phyloP scores from a whole-genome alignment of 1,284 basidiomycete species.

The Lentinus polychrous region DNA sequence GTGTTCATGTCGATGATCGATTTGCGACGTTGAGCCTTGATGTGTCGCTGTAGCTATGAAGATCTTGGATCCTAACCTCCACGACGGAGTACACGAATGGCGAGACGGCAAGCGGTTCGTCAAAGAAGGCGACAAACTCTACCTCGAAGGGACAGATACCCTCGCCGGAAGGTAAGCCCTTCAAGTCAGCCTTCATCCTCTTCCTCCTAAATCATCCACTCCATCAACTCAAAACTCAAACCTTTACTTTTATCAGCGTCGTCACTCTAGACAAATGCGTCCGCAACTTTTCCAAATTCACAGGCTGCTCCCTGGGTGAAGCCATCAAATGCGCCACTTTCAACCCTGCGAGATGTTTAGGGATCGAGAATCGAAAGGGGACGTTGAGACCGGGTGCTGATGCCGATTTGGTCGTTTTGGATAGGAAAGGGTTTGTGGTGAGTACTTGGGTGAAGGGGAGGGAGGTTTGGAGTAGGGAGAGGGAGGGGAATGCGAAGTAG shows the following conservation, averaged over 20 bases:
- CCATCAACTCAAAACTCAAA: constrained; percentile 5
- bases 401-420: constrained; percentile 77
- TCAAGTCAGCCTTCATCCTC: constrained; percentile 11
- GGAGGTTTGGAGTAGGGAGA: constrained; percentile 51
- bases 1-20: constrained; percentile 8
- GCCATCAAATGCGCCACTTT: constrained; percentile 81
- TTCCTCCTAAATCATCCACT: constrained; percentile 7
- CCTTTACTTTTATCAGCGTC: constrained; percentile 38
- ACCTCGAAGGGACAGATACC: constrained; percentile 79
- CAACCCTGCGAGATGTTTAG: constrained; percentile 78
- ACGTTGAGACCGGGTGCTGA: constrained; percentile 74
- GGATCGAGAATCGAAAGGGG: constrained; percentile 75
- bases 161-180: constrained; percentile 72
- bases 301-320: constrained; percentile 74
- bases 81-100: constrained; percentile 85
- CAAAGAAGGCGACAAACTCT: constrained; percentile 77
- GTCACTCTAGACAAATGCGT: constrained; percentile 80
- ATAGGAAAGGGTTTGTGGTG: constrained; percentile 59
- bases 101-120: constrained; percentile 71
- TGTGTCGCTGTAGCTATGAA: constrained; percentile 59
- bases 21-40: constrained; percentile 4
- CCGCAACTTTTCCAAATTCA: constrained; percentile 77
- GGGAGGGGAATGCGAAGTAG: too few species aligned
- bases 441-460: constrained; percentile 79
- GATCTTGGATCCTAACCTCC: constrained; percentile 78